phyloP scores from a whole-genome alignment of 495 filamentous ascomycete species.

The Tuber indicum region DNA sequence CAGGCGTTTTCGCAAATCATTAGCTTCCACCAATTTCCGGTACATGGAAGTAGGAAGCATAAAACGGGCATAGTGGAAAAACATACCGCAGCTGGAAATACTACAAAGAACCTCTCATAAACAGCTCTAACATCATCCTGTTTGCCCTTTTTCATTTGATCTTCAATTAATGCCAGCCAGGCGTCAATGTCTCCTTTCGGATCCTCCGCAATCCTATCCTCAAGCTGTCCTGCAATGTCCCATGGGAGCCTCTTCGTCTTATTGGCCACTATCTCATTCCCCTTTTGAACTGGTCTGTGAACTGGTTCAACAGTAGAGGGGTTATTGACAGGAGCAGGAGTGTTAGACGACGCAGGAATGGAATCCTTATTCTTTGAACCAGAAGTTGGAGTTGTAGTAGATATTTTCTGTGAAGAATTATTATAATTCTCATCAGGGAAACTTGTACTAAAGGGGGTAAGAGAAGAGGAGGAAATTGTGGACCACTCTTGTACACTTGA shows the following conservation, averaged over 20 bases:
- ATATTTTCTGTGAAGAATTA: slow-evolving; percentile 29
- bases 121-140: slow-evolving; percentile 69
- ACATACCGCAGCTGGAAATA: slow-evolving; percentile 88
- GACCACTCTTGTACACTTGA: slow-evolving; percentile 32
- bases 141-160: slow-evolving; percentile 74
- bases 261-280: slow-evolving; percentile 22
- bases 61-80: slow-evolving; percentile 10
- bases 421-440: slow-evolving; percentile 38
- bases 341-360: slow-evolving; percentile 32
- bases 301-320: slow-evolving; percentile 30
- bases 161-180: slow-evolving; percentile 78
- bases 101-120: slow-evolving; percentile 76
- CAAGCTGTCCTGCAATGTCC: slow-evolving; percentile 69
- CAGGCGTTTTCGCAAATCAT: slow-evolving; percentile 6
- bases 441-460: slow-evolving; percentile 31
- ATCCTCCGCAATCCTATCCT: slow-evolving; percentile 85
- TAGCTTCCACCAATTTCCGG: slow-evolving; percentile 24
- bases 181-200: slow-evolving; percentile 83
- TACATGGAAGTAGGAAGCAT: slow-evolving; percentile 2
- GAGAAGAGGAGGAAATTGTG: slow-evolving; percentile 28
- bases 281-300: slow-evolving; percentile 30
- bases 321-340: slow-evolving; percentile 22
- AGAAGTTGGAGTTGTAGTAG: slow-evolving; percentile 25
- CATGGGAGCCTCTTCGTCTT: slow-evolving; percentile 57
- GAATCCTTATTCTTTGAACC: slow-evolving; percentile 36